phyloP scores from a whole-genome alignment of 208 protist species.

The Trypanosoma platydactyli region DNA sequence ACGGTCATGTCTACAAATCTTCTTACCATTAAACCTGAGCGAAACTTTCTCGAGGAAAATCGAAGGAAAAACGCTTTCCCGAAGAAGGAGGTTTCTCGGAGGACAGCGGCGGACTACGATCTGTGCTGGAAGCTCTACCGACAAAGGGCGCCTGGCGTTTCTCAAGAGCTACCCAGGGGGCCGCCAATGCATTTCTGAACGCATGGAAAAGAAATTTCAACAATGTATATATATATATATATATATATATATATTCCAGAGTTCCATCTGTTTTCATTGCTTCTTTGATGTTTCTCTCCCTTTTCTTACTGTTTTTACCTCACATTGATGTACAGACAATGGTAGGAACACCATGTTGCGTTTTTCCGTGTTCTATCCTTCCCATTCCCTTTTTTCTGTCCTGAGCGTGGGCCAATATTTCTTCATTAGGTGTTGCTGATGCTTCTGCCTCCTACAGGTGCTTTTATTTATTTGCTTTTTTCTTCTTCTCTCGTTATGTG shows the following conservation, averaged over 20 bases:
- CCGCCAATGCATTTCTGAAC: slow-evolving; percentile 25
- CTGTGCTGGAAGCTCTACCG: slow-evolving; percentile 32
- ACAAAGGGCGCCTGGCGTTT: slow-evolving; percentile 7
- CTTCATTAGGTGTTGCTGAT: too few relatives aligned
- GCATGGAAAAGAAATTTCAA: slow-evolving; percentile 1
- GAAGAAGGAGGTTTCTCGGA: neutral
- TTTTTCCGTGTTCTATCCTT: neutral
- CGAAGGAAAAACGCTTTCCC: neutral
- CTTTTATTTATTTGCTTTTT: too few relatives aligned
- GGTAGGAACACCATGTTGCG: neutral
- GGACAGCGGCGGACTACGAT: slow-evolving; percentile 25
- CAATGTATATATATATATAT: slow-evolving; percentile 15
- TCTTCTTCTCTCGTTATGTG: too few relatives aligned
- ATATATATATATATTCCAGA: slow-evolving; percentile 10
- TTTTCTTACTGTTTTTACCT: slow-evolving; percentile 22
- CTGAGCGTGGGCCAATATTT: too few relatives aligned
- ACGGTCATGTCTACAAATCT: neutral
- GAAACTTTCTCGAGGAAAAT: neutral
- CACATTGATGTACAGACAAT: neutral
- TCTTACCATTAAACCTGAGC: neutral
- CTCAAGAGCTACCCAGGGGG: slow-evolving; percentile 7
- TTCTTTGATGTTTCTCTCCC: slow-evolving; percentile 22
- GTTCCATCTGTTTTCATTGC: neutral
- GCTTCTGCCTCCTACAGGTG: too few relatives aligned
- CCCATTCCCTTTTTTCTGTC: neutral